Conservation (phyloP, 2,329 filamentous ascomycete species). For the Aaosphaeria arxii region DNA sequence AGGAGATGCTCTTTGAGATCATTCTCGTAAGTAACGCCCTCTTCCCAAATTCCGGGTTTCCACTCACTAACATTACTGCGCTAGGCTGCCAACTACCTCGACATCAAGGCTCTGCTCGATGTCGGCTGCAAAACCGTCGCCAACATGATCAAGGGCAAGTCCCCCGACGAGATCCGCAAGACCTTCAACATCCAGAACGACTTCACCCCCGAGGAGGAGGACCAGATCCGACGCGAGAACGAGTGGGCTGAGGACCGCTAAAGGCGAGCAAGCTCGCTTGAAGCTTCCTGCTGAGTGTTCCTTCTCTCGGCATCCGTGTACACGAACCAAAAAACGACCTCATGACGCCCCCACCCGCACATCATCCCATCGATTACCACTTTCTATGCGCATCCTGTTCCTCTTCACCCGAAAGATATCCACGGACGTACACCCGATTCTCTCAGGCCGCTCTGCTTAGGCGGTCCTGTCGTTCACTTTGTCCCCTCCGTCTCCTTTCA, state of each 20-base stretch:
- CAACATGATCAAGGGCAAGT: slow-evolving; percentile 99
- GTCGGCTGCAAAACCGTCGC: slow-evolving; percentile 99
- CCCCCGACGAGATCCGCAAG: slow-evolving; percentile 97
- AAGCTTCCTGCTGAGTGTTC: background rate
- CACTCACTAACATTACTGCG: background rate
- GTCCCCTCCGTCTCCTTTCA: too few relatives aligned
- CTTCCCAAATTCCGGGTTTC: background rate
- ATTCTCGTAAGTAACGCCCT: slow-evolving; percentile 67
- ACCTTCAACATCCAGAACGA: slow-evolving; percentile 99
- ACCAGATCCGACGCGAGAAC: slow-evolving; percentile 70
- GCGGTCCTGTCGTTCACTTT: too few relatives aligned
- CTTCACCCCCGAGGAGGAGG: slow-evolving; percentile 97
- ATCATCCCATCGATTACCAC: too few relatives aligned
- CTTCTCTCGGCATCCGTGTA: background rate
- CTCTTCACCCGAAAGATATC: too few relatives aligned
- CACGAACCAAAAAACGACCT: background rate
- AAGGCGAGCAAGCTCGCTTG: slow-evolving; percentile 2
- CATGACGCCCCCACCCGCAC: background rate
- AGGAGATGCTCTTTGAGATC: slow-evolving; percentile 99
- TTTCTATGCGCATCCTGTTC: too few relatives aligned
- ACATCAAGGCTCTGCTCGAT: slow-evolving; percentile 96
- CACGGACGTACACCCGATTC: too few relatives aligned
- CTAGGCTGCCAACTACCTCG: slow-evolving; percentile 94
- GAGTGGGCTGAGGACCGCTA: slow-evolving; percentile 49
- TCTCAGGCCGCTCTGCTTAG: too few relatives aligned